phyloP scores from a whole-genome alignment of 331 rosid species.

The Acacia pycnantha region DNA sequence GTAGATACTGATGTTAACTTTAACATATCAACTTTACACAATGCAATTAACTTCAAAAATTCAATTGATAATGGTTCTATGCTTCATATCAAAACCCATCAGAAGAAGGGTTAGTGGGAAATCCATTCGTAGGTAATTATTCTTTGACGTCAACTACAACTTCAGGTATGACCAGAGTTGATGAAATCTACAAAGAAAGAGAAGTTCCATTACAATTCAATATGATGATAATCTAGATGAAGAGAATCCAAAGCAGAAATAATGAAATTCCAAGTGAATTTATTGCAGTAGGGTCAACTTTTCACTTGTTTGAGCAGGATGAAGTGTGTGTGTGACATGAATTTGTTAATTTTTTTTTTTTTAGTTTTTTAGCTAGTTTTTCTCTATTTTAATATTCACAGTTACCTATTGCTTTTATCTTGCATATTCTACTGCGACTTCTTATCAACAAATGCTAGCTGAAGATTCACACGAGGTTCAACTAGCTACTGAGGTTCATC shows the following conservation, averaged over 20 bases:
- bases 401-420: neutral
- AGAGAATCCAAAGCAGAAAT: neutral
- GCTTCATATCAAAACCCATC: neutral
- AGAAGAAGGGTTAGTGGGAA: neutral
- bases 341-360: too few species aligned
- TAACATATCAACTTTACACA: neutral
- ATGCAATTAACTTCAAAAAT: neutral
- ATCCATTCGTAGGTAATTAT: neutral
- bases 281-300: neutral
- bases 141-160: neutral
- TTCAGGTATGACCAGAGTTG: neutral
- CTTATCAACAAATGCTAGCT: neutral
- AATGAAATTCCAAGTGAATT: neutral
- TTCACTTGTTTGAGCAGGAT: neutral
- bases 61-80: neutral
- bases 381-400: neutral
- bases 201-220: neutral
- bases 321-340: neutral
- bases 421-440: neutral
- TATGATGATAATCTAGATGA: neutral
- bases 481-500: neutral
- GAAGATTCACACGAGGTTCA: neutral
- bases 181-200: neutral
- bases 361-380: neutral
- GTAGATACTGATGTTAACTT: neutral